Conservation (phyloP, 306 rosid species). For the Rosa chinensis region DNA sequence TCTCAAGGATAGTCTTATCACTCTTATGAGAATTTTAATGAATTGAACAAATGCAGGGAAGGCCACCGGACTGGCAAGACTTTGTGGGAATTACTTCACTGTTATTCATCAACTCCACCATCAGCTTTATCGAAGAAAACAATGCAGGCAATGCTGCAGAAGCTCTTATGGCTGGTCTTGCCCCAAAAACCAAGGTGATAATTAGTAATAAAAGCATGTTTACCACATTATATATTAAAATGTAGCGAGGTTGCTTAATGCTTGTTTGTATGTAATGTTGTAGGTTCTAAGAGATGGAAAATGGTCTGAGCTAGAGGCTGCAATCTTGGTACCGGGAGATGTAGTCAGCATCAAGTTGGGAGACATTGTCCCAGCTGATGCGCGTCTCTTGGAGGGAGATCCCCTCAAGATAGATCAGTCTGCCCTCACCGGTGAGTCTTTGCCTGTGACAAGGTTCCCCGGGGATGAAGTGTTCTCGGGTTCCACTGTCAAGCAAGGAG, state of each 20-base stretch:
- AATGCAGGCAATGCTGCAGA: conserved; percentile 95
- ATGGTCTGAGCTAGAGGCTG: conserved; percentile 85
- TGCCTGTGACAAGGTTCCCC: conserved; percentile 55
- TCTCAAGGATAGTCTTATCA: background rate
- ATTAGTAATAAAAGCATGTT: background rate
- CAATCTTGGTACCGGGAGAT: conserved; percentile 82
- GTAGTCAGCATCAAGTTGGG: conserved; percentile 79
- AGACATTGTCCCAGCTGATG: conserved; percentile 86
- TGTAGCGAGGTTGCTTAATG: background rate
- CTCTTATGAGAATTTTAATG: conserved; percentile 5
- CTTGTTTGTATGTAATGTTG: background rate
- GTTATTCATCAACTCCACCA: conserved; percentile 78
- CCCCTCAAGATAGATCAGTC: conserved; percentile 82
- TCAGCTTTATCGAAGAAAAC: conserved; percentile 87
- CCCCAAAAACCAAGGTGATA: conserved; percentile 79
- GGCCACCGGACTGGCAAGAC: conserved; percentile 93
- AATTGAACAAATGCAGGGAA: conserved; percentile 44
- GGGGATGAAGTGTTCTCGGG: conserved; percentile 87
- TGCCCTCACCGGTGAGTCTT: conserved; percentile 87
- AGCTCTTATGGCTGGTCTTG: conserved; percentile 97
- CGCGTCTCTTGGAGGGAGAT: conserved; percentile 85
- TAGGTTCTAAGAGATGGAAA: conserved; percentile 82
- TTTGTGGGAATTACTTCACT: conserved; percentile 65
- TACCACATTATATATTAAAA: background rate
- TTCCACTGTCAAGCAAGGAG: conserved; percentile 92